Evolutionary conservation across 2,329 filamentous ascomycete genomes (phyloP), one percentile per base, ranked within the genome.

Genomic region (Biscogniauxia sp.): DNA sequence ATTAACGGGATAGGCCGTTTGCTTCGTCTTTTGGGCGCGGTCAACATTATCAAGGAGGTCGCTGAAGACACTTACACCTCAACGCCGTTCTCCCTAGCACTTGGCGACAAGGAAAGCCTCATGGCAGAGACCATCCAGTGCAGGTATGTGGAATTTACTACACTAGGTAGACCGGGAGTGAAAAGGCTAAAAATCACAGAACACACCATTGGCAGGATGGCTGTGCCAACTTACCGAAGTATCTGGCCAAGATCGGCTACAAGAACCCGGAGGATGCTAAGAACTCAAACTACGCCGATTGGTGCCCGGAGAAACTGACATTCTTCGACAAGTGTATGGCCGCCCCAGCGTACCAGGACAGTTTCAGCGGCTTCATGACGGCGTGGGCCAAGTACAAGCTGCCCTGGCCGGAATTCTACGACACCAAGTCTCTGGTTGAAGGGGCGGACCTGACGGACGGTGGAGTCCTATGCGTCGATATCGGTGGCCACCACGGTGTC

Each of bases 401-500:
- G 45, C 59, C 61, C 19, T 73, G 71, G 70, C 64, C 69, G 1
- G 54, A 69, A 6, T 67, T 69, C 51, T 72, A 68, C 53, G 67
- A 72, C 55, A 72, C 69, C 1, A 53, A 20, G 1, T 45, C 63
- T 2, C 60, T 72, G 2, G n/a, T 73, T 3, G 58, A 69, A 0
- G 68, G 70, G 0, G 68, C 68, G 1, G 68, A 68, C 1, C 51
- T 70, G 20, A 66, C 58, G 5, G 61, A 69, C 4, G 70, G 69
- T 0, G 68, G 70, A 1, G 71, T 78, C 6, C 57, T 80, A 2
- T 52, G 69, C 13, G 76, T 80, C 13, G 78, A 80, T 37, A 66
- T 80, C 2, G 78, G 77, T 6, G 78, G 78, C 0, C 75, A 74
- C 53, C 70, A 75, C 28, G 78, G 78, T 0, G 71, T 77, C 51